Conservation (phyloP, 2,329 filamentous ascomycete species). For the Penicillium sp. region DNA sequence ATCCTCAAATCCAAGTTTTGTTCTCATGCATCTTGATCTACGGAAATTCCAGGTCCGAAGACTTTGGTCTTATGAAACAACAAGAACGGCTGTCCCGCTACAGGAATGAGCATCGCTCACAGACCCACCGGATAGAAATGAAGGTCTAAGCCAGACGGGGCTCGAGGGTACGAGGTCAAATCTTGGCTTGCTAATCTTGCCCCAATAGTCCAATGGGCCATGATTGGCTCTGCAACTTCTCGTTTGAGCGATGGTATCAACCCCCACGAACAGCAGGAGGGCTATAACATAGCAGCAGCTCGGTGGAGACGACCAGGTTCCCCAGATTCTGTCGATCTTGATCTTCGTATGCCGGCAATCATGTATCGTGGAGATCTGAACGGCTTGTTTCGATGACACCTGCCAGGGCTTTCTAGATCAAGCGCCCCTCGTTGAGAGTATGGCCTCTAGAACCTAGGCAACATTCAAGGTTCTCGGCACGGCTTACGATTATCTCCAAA, state of each 20-base stretch:
- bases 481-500: neutral
- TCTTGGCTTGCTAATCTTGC: neutral
- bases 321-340: slow-evolving; percentile 7
- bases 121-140: neutral
- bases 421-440: too few species aligned
- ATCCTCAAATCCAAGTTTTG: neutral
- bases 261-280: neutral
- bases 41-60: too few species aligned
- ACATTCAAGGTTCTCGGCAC: neutral
- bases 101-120: neutral
- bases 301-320: slow-evolving; percentile 1
- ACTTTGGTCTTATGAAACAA: neutral
- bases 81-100: neutral
- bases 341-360: neutral
- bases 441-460: too few species aligned
- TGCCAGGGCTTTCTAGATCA: too few species aligned
- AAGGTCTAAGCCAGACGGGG: neutral
- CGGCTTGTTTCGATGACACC: neutral
- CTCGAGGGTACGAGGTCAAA: neutral
- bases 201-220: neutral
- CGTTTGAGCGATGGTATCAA: neutral
- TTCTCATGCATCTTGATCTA: neutral
- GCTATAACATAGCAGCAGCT: neutral
- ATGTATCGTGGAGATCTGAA: neutral
- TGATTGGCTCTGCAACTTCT: neutral